A percentile compares a stretch with the other conserved stretches of the same genome.
Conservation (phyloP, 2,329 filamentous ascomycete genomes). For the Colletotrichum noveboracense region DNA sequence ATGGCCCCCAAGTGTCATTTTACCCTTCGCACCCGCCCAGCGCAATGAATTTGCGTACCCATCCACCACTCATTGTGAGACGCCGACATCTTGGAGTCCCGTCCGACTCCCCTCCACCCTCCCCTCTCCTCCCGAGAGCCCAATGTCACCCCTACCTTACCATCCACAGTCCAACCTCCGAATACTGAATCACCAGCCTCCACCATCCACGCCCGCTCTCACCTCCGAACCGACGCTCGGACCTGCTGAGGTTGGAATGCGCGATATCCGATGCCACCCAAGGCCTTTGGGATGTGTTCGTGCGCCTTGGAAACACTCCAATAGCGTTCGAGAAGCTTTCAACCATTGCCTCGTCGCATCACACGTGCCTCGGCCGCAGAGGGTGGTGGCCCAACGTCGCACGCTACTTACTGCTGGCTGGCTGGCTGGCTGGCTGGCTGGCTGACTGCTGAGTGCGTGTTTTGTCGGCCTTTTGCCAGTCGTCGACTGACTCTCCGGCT, state of each 20-base stretch:
- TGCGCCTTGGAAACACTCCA: not conserved
- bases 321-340: not conserved
- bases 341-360: not conserved
- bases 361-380: not conserved
- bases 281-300: not conserved
- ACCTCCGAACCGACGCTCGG: not conserved
- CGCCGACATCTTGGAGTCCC: not conserved
- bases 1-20: constrained; percentile 7
- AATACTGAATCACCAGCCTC: not conserved
- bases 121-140: not conserved
- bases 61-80: constrained; percentile 3
- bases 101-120: not conserved
- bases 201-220: not conserved
- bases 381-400: not conserved
- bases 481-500: not conserved
- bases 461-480: not conserved
- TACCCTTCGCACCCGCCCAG: not conserved
- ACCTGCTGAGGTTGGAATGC: not conserved
- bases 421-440: not conserved
- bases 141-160: not conserved
- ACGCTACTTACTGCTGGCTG: not conserved
- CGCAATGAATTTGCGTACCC: not conserved
- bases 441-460: not conserved
- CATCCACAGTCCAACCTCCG: not conserved
- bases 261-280: not conserved